Evolutionary conservation across 2,329 filamentous ascomycete genomes (phyloP).

Genomic region (Aspergillus piperis): DNA sequence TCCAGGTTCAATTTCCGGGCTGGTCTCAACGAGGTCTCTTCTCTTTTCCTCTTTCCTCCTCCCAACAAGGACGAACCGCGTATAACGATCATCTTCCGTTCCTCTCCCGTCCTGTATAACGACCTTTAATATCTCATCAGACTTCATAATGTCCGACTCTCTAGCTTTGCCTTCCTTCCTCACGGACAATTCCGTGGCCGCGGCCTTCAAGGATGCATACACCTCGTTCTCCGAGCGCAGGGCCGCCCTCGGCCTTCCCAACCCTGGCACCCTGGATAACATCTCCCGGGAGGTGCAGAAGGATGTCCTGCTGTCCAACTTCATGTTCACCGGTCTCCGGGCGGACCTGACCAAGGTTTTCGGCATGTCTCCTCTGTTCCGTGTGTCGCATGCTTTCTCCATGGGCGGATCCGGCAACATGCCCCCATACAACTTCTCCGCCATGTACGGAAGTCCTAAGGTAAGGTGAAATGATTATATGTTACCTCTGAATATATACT

Average conservation of each 20-base stretch:
- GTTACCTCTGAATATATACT: neutral
- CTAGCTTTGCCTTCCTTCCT: conserved; percentile 63
- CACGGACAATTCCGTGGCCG: conserved; percentile 71
- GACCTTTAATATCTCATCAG: conserved; percentile 16
- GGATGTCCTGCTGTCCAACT: conserved; percentile 94
- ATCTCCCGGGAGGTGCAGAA: conserved; percentile 90
- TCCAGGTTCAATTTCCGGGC: conserved; percentile 26
- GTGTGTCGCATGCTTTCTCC: conserved; percentile 94
- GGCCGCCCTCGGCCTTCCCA: conserved; percentile 82
- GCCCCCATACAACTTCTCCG: conserved; percentile 93
- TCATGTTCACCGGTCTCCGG: conserved; percentile 93
- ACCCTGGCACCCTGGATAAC: conserved; percentile 89
- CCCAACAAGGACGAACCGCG: conserved; percentile 28
- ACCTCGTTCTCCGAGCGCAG: conserved; percentile 80
- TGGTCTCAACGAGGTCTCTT: conserved; percentile 29
- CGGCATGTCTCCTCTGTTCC: conserved; percentile 89
- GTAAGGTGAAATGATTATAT: conserved; percentile 53
- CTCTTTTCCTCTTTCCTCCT: conserved; percentile 22
- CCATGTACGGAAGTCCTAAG: conserved; percentile 89
- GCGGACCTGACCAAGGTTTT: conserved; percentile 97
- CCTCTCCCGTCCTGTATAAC: conserved; percentile 10
- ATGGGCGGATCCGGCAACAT: conserved; percentile 80
- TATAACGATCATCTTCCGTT: conserved; percentile 25
- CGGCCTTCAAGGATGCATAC: conserved; percentile 73
- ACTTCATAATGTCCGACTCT: conserved; percentile 44